Percentiles rank a stretch among this genome's conserved stretches.
Evolutionary conservation across 176 grass and related monocot genomes (phyloP).

Genomic region (Eleusine indica): DNA sequence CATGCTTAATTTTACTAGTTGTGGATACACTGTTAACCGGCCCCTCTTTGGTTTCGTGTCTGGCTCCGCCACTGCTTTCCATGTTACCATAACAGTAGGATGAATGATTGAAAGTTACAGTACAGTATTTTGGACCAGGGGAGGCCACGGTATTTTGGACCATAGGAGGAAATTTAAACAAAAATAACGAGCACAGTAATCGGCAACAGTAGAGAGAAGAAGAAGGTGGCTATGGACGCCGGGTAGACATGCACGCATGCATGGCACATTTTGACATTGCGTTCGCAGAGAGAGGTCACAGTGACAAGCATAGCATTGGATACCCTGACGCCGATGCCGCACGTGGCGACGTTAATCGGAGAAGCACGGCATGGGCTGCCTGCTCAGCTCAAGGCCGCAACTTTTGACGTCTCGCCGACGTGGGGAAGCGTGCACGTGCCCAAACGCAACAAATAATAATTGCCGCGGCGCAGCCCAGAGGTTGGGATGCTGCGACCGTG

Average conservation of each 20-base stretch:
- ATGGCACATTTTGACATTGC: not conserved
- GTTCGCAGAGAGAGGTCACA: not conserved
- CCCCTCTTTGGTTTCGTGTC: too few species aligned
- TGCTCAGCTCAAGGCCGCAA: not conserved
- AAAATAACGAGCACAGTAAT: too few species aligned
- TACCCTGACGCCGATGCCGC: conserved; percentile 36
- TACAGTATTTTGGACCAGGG: too few species aligned
- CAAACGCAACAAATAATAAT: conserved; percentile 7
- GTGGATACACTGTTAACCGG: too few species aligned
- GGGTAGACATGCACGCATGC: not conserved
- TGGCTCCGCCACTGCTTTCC: not conserved
- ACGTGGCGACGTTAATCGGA: conserved; percentile 12
- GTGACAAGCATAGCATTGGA: not conserved
- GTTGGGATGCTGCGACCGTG: conserved; percentile 9
- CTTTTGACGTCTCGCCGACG: conserved; percentile 31
- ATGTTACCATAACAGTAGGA: not conserved
- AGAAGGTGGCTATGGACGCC: not conserved
- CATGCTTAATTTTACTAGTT: too few species aligned
- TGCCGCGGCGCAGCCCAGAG: not conserved
- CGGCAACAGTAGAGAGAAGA: not conserved
- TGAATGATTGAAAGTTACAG: not conserved
- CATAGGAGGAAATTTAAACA: too few species aligned
- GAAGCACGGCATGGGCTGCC: not conserved
- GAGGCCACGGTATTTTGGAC: too few species aligned
- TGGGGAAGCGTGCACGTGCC: conserved; percentile 25